phyloP scores from a whole-genome alignment of 257 asterid species.

The Solanum chiquidenum region DNA sequence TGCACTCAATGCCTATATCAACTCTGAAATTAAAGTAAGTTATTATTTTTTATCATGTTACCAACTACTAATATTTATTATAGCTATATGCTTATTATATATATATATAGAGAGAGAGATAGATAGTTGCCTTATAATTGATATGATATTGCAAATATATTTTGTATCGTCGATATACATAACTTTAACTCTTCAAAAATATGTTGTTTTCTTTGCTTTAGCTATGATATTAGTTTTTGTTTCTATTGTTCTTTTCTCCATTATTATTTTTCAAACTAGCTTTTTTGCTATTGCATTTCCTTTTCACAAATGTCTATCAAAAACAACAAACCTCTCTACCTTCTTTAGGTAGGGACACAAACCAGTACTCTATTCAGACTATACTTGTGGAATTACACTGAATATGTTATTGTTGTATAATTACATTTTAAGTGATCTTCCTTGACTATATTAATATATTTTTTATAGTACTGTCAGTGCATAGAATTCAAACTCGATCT shows the following conservation, averaged over 20 bases:
- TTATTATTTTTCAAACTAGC: neutral
- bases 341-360: neutral
- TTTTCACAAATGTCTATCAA: neutral
- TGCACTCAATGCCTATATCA: conserved; percentile 41
- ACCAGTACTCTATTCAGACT: too few relatives aligned
- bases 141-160: neutral
- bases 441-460: neutral
- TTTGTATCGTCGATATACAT: neutral
- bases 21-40: conserved; percentile 33
- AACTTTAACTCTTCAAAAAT: neutral
- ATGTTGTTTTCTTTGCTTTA: neutral
- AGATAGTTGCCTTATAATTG: neutral
- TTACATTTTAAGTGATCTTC: neutral
- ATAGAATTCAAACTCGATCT: neutral
- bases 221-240: neutral
- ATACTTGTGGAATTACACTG: accelerated
- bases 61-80: neutral
- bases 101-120: too few relatives aligned
- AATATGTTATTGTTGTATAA: neutral
- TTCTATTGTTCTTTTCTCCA: neutral
- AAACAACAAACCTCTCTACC: neutral
- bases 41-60: neutral
- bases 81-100: neutral
- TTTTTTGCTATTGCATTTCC: neutral
- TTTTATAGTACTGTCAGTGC: neutral